Percentiles rank a stretch among this genome's conserved stretches.
These are phyloP conservation scores for Leccinum solheimii DNA, from an alignment of 1,284 basidiomycete species.

Conservation along the genomic window DNA sequence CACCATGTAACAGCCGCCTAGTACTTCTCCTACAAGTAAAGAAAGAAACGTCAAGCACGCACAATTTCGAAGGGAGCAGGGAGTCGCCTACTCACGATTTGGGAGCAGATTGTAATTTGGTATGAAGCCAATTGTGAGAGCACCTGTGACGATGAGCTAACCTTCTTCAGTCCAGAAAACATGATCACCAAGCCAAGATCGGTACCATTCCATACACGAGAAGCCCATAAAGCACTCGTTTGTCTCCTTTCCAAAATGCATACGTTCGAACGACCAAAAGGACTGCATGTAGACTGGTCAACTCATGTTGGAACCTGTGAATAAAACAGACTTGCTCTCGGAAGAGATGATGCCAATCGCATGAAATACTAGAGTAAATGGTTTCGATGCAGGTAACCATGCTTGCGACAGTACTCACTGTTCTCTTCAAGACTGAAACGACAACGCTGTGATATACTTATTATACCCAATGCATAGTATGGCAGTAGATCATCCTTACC, in stretches of 20 bases:
- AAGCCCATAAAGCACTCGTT: neutral
- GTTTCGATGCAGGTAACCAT: neutral
- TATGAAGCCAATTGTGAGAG: neutral
- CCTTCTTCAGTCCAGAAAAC: neutral
- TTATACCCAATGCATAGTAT: neutral
- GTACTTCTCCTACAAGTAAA: neutral
- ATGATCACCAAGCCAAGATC: neutral
- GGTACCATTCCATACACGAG: neutral
- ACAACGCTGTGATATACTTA: neutral
- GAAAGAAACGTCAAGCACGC: neutral
- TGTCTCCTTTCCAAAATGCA: neutral
- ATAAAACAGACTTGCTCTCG: neutral
- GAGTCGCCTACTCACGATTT: neutral
- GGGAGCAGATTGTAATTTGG: neutral
- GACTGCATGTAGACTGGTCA: neutral
- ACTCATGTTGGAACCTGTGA: neutral
- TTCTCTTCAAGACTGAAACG: neutral
- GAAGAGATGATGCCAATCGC: neutral
- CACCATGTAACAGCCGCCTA: neutral
- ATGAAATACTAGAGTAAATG: neutral
- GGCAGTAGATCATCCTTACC: neutral
- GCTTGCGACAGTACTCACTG: neutral
- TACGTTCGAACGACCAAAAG: neutral
- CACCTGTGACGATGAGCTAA: neutral
- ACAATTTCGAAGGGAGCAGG: neutral